Conservation (phyloP, 345 rosid genomes). For the Cardamine occulta region DNA sequence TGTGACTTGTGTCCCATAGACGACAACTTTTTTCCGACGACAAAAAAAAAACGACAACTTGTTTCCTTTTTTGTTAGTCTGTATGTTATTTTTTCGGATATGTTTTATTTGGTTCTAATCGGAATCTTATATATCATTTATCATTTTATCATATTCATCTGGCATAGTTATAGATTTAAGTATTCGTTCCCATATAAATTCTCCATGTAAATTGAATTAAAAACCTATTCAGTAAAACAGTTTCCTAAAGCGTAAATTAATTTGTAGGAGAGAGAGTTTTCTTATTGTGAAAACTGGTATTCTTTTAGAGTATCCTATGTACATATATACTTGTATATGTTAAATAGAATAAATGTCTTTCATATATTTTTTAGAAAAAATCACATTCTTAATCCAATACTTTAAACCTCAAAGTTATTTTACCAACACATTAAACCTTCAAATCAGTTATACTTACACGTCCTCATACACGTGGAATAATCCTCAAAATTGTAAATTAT, state of each 20-base stretch:
- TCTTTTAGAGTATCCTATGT: too few species aligned
- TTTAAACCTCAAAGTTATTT: too few species aligned
- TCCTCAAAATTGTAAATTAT: too few species aligned
- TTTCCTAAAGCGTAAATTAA: neutral
- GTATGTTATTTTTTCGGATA: neutral
- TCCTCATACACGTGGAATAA: too few species aligned
- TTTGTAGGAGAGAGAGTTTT: neutral
- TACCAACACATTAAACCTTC: too few species aligned
- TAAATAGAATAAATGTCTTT: too few species aligned
- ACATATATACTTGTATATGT: too few species aligned
- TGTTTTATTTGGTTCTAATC: neutral
- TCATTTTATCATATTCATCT: neutral
- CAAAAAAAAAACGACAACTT: too few species aligned
- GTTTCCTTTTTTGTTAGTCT: neutral
- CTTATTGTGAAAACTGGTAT: too few species aligned
- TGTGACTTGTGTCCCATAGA: conserved; percentile 21
- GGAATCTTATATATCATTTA: neutral
- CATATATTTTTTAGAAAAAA: too few species aligned
- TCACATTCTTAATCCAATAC: too few species aligned
- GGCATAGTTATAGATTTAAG: neutral
- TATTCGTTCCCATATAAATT: neutral
- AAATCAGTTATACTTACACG: too few species aligned
- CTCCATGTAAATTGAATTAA: neutral
- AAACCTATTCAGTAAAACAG: neutral
- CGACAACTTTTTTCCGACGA: conserved; percentile 22